Conservation (phyloP, 208 protist species). For the Trypanosoma melophagium region DNA sequence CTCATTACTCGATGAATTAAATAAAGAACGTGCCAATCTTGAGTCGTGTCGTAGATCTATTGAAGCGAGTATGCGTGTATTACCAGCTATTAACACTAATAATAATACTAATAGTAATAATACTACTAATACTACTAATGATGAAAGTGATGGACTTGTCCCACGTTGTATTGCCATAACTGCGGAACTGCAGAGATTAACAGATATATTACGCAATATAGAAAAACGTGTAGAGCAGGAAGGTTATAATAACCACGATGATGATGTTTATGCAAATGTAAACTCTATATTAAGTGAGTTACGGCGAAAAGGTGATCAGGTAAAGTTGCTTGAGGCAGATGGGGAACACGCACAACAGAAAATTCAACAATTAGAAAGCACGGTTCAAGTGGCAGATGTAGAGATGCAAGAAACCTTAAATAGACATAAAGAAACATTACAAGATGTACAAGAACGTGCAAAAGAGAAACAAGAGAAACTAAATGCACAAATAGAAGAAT, state of each 20-base stretch:
- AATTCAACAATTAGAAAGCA: conserved; percentile 2
- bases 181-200: conserved; percentile 11
- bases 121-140: too few species aligned
- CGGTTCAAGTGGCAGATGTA: not conserved
- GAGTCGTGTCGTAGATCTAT: not conserved
- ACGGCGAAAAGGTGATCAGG: not conserved
- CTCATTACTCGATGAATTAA: conserved; percentile 7
- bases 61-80: conserved; percentile 1
- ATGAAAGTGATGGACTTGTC: not conserved
- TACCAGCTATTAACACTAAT: not conserved
- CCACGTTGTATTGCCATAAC: conserved; percentile 1
- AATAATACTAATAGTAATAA: not conserved
- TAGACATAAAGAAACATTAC: not conserved
- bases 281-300: conserved; percentile 6
- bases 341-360: not conserved
- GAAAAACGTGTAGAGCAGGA: conserved; percentile 1
- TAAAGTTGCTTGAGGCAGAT: conserved; percentile 11
- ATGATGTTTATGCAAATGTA: conserved; percentile 15
- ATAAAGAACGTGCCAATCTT: not conserved
- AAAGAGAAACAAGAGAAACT: conserved; percentile 8
- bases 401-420: conserved; percentile 5
- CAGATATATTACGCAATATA: not conserved
- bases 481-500: not conserved
- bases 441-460: not conserved
- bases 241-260: conserved; percentile 7